Evolutionary conservation across 2,329 filamentous ascomycete genomes (phyloP).

Genomic region (Tricladium varicosporioides): DNA sequence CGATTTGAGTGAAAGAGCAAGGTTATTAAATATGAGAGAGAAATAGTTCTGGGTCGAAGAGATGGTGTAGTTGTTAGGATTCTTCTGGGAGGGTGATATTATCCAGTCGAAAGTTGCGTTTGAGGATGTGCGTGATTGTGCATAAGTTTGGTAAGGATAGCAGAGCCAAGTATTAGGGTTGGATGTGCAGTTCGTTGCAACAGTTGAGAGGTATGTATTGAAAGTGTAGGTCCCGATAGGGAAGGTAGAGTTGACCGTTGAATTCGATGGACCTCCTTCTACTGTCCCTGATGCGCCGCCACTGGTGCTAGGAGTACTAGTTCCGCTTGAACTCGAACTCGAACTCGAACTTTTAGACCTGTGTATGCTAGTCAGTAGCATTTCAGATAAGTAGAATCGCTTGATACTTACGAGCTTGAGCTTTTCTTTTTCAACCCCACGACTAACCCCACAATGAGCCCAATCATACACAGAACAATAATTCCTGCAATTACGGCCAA

Average conservation of each 20-base stretch:
- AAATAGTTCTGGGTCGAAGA: conserved; percentile 57
- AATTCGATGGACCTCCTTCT: conserved; percentile 11
- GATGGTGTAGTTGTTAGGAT: conserved; percentile 46
- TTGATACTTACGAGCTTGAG: conserved; percentile 13
- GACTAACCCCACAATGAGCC: conserved; percentile 32
- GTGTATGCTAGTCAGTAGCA: neutral
- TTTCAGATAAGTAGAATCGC: too few species aligned
- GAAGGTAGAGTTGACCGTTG: conserved; percentile 39
- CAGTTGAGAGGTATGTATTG: conserved; percentile 53
- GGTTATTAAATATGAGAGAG: conserved; percentile 53
- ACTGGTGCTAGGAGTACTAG: conserved; percentile 6
- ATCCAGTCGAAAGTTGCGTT: conserved; percentile 60
- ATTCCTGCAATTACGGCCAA: conserved; percentile 27
- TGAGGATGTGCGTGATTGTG: conserved; percentile 38
- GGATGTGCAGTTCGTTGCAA: conserved; percentile 55
- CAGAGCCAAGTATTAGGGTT: conserved; percentile 58
- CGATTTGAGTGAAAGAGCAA: conserved; percentile 49
- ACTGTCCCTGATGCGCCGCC: conserved; percentile 17
- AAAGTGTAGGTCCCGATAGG: conserved; percentile 63
- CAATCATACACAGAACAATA: conserved; percentile 28
- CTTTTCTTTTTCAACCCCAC: conserved; percentile 30
- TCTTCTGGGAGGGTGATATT: conserved; percentile 44
- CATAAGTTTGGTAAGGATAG: conserved; percentile 54
- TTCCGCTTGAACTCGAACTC: neutral
- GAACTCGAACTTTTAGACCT: neutral